Conservation (phyloP, 768 basidiomycete species). For the Rhodotorula graminis region DNA sequence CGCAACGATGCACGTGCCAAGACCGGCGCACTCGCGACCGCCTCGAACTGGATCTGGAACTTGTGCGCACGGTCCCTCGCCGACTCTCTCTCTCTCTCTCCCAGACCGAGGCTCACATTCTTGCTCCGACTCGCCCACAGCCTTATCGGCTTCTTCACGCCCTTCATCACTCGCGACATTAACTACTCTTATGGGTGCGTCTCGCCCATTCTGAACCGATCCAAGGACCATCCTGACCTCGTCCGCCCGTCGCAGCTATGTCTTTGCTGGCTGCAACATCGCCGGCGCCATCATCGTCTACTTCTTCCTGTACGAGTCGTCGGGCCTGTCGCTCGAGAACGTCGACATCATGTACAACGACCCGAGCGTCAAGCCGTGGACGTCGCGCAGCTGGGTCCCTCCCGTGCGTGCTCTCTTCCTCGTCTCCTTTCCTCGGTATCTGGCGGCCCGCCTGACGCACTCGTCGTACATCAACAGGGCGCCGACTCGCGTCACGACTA, state of each 20-base stretch:
- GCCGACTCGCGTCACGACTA: conserved; percentile 22
- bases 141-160: conserved; percentile 60
- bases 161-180: conserved; percentile 61
- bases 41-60: conserved; percentile 48
- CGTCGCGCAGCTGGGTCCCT: conserved; percentile 57
- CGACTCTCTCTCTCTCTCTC: neutral
- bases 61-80: conserved; percentile 1
- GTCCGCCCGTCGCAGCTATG: conserved; percentile 46
- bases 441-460: neutral
- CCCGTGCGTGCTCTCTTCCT: neutral
- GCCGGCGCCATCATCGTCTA: conserved; percentile 58
- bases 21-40: neutral
- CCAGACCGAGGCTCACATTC: too few species aligned
- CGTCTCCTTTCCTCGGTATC: too few species aligned
- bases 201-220: too few species aligned
- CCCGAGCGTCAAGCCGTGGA: conserved; percentile 64
- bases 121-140: conserved; percentile 48
- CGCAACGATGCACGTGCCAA: conserved; percentile 58
- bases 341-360: conserved; percentile 49
- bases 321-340: conserved; percentile 62
- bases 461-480: neutral
- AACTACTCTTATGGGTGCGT: conserved; percentile 57
- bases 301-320: conserved; percentile 71
- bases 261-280: conserved; percentile 59
- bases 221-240: too few species aligned